These are phyloP conservation scores for Suillus spraguei DNA, from an alignment of 768 basidiomycete genomes.

Conservation along the genomic window DNA sequence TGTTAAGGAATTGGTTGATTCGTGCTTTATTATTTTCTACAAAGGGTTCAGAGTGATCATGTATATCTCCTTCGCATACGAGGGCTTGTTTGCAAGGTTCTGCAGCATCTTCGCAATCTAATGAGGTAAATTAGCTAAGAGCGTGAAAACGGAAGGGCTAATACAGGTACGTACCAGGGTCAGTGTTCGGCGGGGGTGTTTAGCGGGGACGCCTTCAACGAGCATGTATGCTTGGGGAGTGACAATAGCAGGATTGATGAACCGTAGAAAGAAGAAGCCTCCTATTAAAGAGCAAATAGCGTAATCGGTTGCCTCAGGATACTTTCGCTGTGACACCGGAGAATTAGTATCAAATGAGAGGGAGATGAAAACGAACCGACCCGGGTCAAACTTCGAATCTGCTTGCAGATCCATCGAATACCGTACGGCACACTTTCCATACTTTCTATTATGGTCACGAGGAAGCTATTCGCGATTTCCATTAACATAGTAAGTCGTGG, in stretches of 20 bases:
- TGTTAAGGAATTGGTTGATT: constrained; percentile 97
- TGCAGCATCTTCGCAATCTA: constrained; percentile 99
- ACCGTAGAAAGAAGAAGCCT: constrained; percentile 99
- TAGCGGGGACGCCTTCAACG: constrained; percentile 96
- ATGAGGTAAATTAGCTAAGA: constrained; percentile 11
- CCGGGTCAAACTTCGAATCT: constrained; percentile 94
- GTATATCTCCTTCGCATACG: constrained; percentile 96
- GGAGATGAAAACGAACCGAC: constrained; percentile 46
- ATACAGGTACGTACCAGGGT: constrained; percentile 62
- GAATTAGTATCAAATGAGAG: constrained; percentile 16
- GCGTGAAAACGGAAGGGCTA: background rate
- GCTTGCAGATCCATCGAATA: constrained; percentile 99
- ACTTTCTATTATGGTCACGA: constrained; percentile 96
- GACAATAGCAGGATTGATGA: constrained; percentile 99
- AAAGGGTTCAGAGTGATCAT: constrained; percentile 98
- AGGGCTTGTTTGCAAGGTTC: constrained; percentile 98
- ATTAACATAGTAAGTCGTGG: constrained; percentile 98
- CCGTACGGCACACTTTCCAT: constrained; percentile 99
- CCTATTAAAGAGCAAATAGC: constrained; percentile 98
- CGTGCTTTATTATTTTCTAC: constrained; percentile 98
- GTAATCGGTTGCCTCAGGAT: constrained; percentile 97
- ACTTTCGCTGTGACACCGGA: constrained; percentile 73
- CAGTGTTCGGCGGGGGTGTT: constrained; percentile 94
- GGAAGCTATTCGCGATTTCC: constrained; percentile 98
- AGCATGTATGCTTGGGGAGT: constrained; percentile 99